A percentile compares a stretch with the other conserved stretches of the same genome.
phyloP scores from a whole-genome alignment of 2,329 filamentous ascomycete genomes.

The Talaromyces sp. region DNA sequence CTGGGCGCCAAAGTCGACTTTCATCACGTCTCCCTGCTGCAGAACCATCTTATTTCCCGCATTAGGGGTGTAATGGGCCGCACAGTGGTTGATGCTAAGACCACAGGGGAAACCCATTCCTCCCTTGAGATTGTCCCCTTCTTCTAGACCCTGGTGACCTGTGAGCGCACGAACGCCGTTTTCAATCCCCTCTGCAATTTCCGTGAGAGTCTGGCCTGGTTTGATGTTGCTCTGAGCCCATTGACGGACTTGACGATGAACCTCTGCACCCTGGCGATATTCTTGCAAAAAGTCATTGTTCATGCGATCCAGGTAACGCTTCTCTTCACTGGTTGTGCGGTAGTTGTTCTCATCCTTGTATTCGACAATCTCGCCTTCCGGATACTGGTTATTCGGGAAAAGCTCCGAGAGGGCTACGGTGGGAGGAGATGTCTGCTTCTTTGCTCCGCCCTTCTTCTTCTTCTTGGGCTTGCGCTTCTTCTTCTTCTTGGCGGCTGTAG shows the following conservation, averaged over 20 bases:
- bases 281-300: constrained; percentile 75
- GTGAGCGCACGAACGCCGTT: constrained; percentile 72
- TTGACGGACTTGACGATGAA: constrained; percentile 82
- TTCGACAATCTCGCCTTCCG: constrained; percentile 71
- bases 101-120: constrained; percentile 87
- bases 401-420: constrained; percentile 68
- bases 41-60: constrained; percentile 74
- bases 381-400: constrained; percentile 69
- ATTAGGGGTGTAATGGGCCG: constrained; percentile 83
- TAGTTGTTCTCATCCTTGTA: constrained; percentile 73
- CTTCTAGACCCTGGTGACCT: constrained; percentile 69
- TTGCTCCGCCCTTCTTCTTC: constrained; percentile 59
- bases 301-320: constrained; percentile 74
- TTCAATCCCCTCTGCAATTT: constrained; percentile 85
- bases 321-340: constrained; percentile 79
- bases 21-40: constrained; percentile 65
- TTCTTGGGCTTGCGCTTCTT: constrained; percentile 80
- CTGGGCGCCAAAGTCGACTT: constrained; percentile 68
- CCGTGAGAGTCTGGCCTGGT: constrained; percentile 73
- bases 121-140: constrained; percentile 72
- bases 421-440: constrained; percentile 71
- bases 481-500: constrained; percentile 55
- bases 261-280: constrained; percentile 79
- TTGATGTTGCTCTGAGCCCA: constrained; percentile 77
- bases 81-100: constrained; percentile 77